Conservation (phyloP, 495 filamentous ascomycete genomes). For the Haplographium delicatum region DNA sequence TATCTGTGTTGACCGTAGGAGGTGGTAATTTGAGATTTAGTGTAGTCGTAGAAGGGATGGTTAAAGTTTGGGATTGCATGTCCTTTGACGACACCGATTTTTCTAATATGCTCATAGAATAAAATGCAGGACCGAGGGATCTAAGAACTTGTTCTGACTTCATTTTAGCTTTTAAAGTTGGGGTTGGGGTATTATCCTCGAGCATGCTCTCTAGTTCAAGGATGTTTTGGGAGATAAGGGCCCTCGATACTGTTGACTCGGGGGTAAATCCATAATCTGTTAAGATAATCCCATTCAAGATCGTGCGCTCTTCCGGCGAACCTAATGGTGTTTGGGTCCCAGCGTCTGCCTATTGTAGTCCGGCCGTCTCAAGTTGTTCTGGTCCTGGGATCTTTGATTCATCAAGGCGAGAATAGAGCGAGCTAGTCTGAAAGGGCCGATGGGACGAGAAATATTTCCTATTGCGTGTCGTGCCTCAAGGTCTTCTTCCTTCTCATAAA, state of each 20-base stretch:
- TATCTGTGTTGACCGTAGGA: too few relatives aligned
- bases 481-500: background rate
- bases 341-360: background rate
- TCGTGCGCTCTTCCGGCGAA: slow-evolving; percentile 13
- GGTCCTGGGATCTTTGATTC: background rate
- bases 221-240: background rate
- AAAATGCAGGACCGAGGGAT: too few relatives aligned
- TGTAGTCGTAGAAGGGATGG: background rate
- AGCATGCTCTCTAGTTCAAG: too few relatives aligned
- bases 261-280: slow-evolving; percentile 17
- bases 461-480: background rate
- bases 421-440: slow-evolving; percentile 25
- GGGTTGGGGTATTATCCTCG: too few relatives aligned
- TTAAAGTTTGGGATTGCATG: background rate
- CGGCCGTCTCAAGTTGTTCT: background rate
- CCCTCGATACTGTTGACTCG: background rate
- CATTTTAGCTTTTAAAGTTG: too few relatives aligned
- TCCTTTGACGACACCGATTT: background rate
- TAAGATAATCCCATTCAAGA: slow-evolving; percentile 16
- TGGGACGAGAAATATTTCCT: slow-evolving; percentile 10
- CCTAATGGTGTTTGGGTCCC: slow-evolving; percentile 20
- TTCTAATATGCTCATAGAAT: too few relatives aligned
- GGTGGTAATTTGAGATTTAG: background rate
- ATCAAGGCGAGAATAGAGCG: slow-evolving; percentile 10
- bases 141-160: too few relatives aligned